Evolutionary conservation across 108 stramenopile genomes (phyloP).

Genomic region (Skeletonema potamos): DNA sequence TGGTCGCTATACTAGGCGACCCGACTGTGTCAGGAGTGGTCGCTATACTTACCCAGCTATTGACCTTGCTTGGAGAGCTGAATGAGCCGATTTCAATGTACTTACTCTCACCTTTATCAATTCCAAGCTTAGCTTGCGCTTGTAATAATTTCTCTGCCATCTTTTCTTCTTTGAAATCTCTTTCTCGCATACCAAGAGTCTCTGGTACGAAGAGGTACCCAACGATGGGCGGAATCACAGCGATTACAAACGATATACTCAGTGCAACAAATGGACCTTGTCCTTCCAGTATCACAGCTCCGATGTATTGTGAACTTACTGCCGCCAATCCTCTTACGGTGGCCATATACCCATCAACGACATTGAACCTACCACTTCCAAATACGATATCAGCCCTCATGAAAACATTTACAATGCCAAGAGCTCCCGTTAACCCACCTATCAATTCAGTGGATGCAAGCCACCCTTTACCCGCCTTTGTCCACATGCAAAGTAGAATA

Average conservation of each 20-base stretch:
- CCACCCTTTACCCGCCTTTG: conserved; percentile 38
- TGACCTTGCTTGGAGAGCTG: background rate
- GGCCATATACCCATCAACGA: conserved; percentile 34
- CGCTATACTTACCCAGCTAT: background rate
- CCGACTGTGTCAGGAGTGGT: background rate
- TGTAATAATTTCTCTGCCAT: background rate
- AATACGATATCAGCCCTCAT: conserved; percentile 40
- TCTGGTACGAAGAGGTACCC: conserved; percentile 34
- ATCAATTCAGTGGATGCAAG: conserved; percentile 32
- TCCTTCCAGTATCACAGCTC: conserved; percentile 21
- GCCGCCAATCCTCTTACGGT: conserved; percentile 31
- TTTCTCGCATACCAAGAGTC: conserved; percentile 36
- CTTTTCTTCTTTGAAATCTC: conserved; percentile 40
- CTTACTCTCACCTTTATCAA: background rate
- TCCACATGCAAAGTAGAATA: conserved; percentile 14
- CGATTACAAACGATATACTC: conserved; percentile 21
- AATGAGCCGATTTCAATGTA: background rate
- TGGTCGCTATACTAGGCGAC: background rate
- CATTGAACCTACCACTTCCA: conserved; percentile 39
- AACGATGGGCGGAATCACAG: conserved; percentile 31
- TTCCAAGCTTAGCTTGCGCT: background rate
- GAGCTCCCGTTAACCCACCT: conserved; percentile 28
- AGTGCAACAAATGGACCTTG: conserved; percentile 30
- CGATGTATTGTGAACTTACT: conserved; percentile 19
- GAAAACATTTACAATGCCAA: conserved; percentile 37